Percentiles rank a stretch among this genome's conserved stretches.
phyloP scores from a whole-genome alignment of 2,329 filamentous ascomycete genomes.

The Pestalotiopsis sp. region DNA sequence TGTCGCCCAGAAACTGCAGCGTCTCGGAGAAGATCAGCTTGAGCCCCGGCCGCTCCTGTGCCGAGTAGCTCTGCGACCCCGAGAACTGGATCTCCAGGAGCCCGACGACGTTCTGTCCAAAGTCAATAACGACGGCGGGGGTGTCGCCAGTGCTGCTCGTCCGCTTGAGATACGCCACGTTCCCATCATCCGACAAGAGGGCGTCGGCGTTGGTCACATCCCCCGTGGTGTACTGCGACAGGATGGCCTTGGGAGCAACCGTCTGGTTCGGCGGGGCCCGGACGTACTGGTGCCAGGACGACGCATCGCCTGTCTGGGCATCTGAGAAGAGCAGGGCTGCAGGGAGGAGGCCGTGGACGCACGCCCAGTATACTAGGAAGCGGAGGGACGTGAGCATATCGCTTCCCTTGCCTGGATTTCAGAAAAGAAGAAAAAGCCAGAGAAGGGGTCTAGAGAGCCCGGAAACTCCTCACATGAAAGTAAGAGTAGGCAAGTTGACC shows the following conservation, averaged over 20 bases:
- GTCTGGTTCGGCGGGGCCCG: slow-evolving; percentile 36
- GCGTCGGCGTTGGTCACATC: slow-evolving; percentile 41
- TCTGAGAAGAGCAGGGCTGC: background rate
- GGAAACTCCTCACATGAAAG: background rate
- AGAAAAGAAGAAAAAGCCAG: background rate
- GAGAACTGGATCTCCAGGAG: slow-evolving; percentile 45
- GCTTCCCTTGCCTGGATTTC: background rate
- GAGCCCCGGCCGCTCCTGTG: slow-evolving; percentile 40
- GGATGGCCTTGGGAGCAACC: slow-evolving; percentile 35
- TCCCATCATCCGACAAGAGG: slow-evolving; percentile 28
- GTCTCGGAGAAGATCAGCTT: slow-evolving; percentile 53
- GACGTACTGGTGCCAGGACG: slow-evolving; percentile 43
- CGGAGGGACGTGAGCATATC: slow-evolving; percentile 11
- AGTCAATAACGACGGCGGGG: slow-evolving; percentile 50
- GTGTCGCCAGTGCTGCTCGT: slow-evolving; percentile 18
- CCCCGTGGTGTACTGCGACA: slow-evolving; percentile 36
- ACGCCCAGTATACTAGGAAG: slow-evolving; percentile 11
- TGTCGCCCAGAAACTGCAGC: slow-evolving; percentile 43
- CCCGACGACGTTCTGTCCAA: slow-evolving; percentile 51
- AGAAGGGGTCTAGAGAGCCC: background rate
- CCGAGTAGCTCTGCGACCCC: slow-evolving; percentile 29
- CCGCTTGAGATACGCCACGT: slow-evolving; percentile 35
- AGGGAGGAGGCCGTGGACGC: slow-evolving; percentile 12
- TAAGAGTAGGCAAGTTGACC: background rate
- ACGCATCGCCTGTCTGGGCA: slow-evolving; percentile 17